Evolutionary conservation across 768 basidiomycete genomes (phyloP).

Genomic region (Roridomyces roridus): DNA sequence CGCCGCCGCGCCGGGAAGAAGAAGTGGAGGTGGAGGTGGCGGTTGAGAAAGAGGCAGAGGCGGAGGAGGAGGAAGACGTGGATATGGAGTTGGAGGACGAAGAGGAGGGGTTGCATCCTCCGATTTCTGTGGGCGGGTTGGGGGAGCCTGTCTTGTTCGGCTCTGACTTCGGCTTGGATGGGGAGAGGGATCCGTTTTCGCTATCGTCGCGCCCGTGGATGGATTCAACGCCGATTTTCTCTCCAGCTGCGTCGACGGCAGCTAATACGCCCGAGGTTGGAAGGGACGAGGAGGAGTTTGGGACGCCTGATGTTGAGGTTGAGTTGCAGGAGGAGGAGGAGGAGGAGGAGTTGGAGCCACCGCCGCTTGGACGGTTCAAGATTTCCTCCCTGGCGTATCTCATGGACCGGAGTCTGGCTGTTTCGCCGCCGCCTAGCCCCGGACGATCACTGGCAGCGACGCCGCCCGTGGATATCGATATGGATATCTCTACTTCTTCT

Average conservation of each 20-base stretch:
- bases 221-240: slow-evolving; percentile 15
- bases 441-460: neutral
- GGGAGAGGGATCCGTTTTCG: slow-evolving; percentile 16
- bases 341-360: too few relatives aligned
- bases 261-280: slow-evolving; percentile 2
- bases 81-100: slow-evolving; percentile 26
- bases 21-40: slow-evolving; percentile 25
- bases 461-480: slow-evolving; percentile 3
- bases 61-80: slow-evolving; percentile 20
- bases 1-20: slow-evolving; percentile 10
- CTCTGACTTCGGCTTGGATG: too few relatives aligned
- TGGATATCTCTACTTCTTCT: too few relatives aligned
- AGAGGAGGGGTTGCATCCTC: slow-evolving; percentile 14
- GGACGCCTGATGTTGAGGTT: slow-evolving; percentile 1
- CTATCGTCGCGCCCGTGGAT: slow-evolving; percentile 9
- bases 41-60: slow-evolving; percentile 21
- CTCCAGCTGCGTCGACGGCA: slow-evolving; percentile 17
- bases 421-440: slow-evolving; percentile 18
- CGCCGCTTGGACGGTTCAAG: slow-evolving; percentile 23
- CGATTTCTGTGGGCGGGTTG: slow-evolving; percentile 12
- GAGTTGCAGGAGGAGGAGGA: too few relatives aligned
- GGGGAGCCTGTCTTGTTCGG: slow-evolving; percentile 20
- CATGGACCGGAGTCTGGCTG: slow-evolving; percentile 20
- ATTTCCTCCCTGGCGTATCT: slow-evolving; percentile 22
- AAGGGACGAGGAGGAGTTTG: slow-evolving; percentile 17